Percentiles rank a stretch among this genome's conserved stretches.
phyloP scores from a whole-genome alignment of 257 asterid species.

The Fraxinus anomala region DNA sequence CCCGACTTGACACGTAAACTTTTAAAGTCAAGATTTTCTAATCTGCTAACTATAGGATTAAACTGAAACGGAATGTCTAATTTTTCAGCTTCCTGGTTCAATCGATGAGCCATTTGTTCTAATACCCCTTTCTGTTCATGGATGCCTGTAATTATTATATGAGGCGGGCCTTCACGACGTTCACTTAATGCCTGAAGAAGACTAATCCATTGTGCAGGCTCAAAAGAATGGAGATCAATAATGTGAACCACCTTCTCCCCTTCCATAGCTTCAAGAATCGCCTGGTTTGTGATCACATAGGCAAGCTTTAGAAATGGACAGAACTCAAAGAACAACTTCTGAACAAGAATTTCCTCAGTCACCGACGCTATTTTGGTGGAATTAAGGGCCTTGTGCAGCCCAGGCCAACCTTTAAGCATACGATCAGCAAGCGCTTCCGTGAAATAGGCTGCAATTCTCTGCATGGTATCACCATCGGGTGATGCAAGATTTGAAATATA shows the following conservation, averaged over 20 bases:
- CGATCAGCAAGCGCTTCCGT: conserved; percentile 75
- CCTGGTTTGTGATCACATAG: conserved; percentile 68
- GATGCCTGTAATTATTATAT: conserved; percentile 63
- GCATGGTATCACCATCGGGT: conserved; percentile 77
- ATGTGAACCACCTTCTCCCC: conserved; percentile 72
- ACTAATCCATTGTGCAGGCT: conserved; percentile 68
- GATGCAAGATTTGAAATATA: conserved; percentile 68
- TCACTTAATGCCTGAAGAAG: conserved; percentile 53
- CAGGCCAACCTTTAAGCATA: conserved; percentile 62
- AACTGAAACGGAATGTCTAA: conserved; percentile 69
- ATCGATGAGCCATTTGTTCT: conserved; percentile 48
- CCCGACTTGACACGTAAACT: conserved; percentile 63
- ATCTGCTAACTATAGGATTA: conserved; percentile 47
- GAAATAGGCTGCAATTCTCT: conserved; percentile 70
- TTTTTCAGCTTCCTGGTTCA: conserved; percentile 66
- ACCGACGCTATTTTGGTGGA: conserved; percentile 39
- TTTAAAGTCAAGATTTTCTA: conserved; percentile 58
- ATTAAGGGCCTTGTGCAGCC: conserved; percentile 64
- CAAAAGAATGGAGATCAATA: conserved; percentile 56
- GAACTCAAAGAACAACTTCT: conserved; percentile 52
- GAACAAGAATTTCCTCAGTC: conserved; percentile 40
- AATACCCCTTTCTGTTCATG: conserved; percentile 58
- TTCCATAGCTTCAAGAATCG: conserved; percentile 76
- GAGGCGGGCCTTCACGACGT: conserved; percentile 68
- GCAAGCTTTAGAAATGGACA: conserved; percentile 72